phyloP scores from a whole-genome alignment of 768 basidiomycete genomes.

The Thelephora ganbajun region DNA sequence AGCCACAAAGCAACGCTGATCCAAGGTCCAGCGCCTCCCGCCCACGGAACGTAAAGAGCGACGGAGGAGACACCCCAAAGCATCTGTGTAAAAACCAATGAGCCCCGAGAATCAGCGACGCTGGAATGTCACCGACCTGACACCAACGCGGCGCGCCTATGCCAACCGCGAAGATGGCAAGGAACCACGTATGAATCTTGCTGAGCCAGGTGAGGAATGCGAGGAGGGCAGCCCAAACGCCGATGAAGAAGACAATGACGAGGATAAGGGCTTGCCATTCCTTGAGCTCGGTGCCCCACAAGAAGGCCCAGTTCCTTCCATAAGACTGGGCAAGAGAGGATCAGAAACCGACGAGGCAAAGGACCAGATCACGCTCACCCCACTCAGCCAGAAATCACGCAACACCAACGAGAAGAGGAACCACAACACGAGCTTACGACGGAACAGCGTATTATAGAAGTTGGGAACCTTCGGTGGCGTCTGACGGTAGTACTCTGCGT shows the following conservation, averaged over 20 bases:
- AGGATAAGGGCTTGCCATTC: conserved; percentile 76
- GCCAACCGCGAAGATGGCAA: conserved; percentile 91
- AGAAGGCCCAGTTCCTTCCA: conserved; percentile 89
- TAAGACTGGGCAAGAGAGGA: conserved; percentile 41
- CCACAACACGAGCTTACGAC: conserved; percentile 87
- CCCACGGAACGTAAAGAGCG: conserved; percentile 90
- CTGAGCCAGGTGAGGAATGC: conserved; percentile 69
- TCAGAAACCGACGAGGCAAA: conserved; percentile 5
- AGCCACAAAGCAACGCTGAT: conserved; percentile 85
- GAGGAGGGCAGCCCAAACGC: conserved; percentile 71
- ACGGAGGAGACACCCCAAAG: conserved; percentile 92
- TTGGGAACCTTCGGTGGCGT: conserved; percentile 91
- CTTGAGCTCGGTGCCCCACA: conserved; percentile 75
- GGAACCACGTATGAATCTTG: conserved; percentile 90
- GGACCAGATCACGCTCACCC: conserved; percentile 32
- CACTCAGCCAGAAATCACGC: conserved; percentile 83
- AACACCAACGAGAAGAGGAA: conserved; percentile 87
- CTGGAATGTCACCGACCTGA: conserved; percentile 36
- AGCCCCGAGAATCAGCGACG: background rate
- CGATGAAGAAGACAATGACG: conserved; percentile 73
- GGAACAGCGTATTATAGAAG: conserved; percentile 80
- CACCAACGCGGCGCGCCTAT: conserved; percentile 92
- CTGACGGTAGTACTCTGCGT: conserved; percentile 56
- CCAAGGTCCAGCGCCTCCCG: conserved; percentile 72
- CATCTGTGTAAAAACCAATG: conserved; percentile 34